Evolutionary conservation across 2,329 filamentous ascomycete genomes (phyloP), one percentile per base, ranked within the genome.

Genomic region (Claviceps spartinae): DNA sequence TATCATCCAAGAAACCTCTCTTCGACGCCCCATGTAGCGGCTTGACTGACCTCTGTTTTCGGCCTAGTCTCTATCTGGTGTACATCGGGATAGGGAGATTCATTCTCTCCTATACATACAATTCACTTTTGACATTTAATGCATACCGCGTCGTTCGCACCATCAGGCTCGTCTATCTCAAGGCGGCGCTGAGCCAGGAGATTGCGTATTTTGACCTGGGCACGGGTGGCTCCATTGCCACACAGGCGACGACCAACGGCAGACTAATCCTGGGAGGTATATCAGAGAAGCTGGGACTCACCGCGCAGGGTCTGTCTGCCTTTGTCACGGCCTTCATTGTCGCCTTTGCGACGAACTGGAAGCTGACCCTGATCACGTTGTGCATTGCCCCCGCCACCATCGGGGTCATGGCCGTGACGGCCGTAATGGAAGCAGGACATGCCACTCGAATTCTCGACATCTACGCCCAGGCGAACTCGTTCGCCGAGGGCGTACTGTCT

Each of bases 11-110:
- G 4, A 34, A 34, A 11, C 9, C 9, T 34, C 30, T 34, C 30
- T 11, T 34, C 30, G 30, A 11, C 30, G 30, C 30, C 30, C 9
- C 30, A 2, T 34, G 30, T 11, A 4, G 9, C 30, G 1, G 30
- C 30, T 34, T 34, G 30, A 34, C 30, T 34, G 30, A 34, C 30
- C 30, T 11, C 30, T 34, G 30, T 34, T 34, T 57, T 54, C 13
- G 54, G 60, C 22, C 9, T 58, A 75, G 73, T 0, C 63, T 82
- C 5, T 81, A 75, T 60, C 79, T 81, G 57, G 67, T 81, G 26
- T 81, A 80, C 55, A 66, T 82, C 13, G 79, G 79, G 57, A 65
- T 80, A 49, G 77, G 63, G 0, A 72, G 76, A 45, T 76, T 81
- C 54, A 59, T 65, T 22, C 62, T 77, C 16, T 68, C 72, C 13